Base-by-base conservation (phyloP, 1,284 basidiomycete genomes). In the Porphyrellus sp. region DNA sequence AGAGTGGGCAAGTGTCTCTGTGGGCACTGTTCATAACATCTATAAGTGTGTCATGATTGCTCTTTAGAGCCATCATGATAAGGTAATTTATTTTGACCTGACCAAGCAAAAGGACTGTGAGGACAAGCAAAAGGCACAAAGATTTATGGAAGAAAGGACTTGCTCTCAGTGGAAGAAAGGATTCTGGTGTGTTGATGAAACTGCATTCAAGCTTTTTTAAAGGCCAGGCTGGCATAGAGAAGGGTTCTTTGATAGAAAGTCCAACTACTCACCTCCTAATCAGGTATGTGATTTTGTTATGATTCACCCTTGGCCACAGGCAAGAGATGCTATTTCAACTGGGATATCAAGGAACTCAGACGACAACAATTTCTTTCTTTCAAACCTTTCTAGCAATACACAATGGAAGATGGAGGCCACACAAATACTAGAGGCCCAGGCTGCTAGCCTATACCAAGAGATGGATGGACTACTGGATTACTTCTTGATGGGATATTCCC, bases 1-100 rank as follows among this genome's bases (percentile, higher is more conserved):
- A 16, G 61, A 71, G 20, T 74, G 70, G 70, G 68, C 68, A 12
- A 70, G 71, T 4, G 53, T 69, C 15, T 58, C 55, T 20, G 54
- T 51, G 0, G 67, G 69, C 1, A 58, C 59, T 20, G 65, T 74
- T 28, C 53, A 67, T 6, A 67, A 63, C 15, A 52, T 53, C 20
- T 69, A 69, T 4, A 54, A 59, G 20, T 1, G 23, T 1, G 46
- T 59, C 0, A 61, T 61, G 54, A 9, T 62, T n/a, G 47, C 57
- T 13, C 37, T 61, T 12, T 9, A 18, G 16, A 0, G 8, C 7
- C 44, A 45, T 8, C 52, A 60, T 35, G 20, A 56, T 15, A 0
- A 8, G 0, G 12, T 47, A 0, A 56, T 61, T 5, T 38, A 52
- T n/a, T 59, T 60, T 35, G 23, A 59, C 11, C n/a, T 24, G 0